Evolutionary conservation across 2,329 filamentous ascomycete species (phyloP), one percentile per base, ranked within the genome.

Genomic region (Rasamsonia emersonii): DNA sequence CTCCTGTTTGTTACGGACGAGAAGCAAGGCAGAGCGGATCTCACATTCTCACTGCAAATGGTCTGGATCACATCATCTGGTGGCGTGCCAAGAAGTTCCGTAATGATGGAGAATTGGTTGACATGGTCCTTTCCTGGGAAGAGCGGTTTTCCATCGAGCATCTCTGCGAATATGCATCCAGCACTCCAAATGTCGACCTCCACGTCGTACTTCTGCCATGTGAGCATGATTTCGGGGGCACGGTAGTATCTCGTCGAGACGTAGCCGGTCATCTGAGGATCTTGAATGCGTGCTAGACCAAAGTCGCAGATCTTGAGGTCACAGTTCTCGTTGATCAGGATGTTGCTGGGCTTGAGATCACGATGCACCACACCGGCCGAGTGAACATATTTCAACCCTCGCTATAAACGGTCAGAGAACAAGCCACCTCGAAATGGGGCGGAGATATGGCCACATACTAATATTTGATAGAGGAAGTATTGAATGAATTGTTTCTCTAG

Each of bases 241-340:
- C 91, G 80, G 73, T 98, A 98, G 72, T 98, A 98, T 71, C 91
- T 75, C 41, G 91, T 98, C 28, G 91, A 96, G 39, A 98, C 91
- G 57, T 98, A 98, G 48, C 91, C 91, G 24, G 91, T 98, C 91
- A 98, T 98, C 65, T 98, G 91, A 20, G 91, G 91, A 56, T 98
- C 91, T 61, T 98, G 91, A 51, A 98, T 94, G 61, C 91, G 85
- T 33, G 91, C 91, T 39, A 98, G 73, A 45, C 91, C 91, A 52
- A 98, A 98, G 60, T 98, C 91, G 72, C 91, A 98, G 61, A 98
- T 98, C 70, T 98, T 98, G 51, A 98, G 68, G 65, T 98, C 91
- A 67, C 91, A 98, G 65, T 98, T 98, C 67, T 98, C 91, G 66
- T 98, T 98, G 63, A 98, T 89, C 38, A 98, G 76, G 51, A 98